Base-by-base conservation (phyloP, 805 yeast genomes). In the Pichia ethanolica region DNA sequence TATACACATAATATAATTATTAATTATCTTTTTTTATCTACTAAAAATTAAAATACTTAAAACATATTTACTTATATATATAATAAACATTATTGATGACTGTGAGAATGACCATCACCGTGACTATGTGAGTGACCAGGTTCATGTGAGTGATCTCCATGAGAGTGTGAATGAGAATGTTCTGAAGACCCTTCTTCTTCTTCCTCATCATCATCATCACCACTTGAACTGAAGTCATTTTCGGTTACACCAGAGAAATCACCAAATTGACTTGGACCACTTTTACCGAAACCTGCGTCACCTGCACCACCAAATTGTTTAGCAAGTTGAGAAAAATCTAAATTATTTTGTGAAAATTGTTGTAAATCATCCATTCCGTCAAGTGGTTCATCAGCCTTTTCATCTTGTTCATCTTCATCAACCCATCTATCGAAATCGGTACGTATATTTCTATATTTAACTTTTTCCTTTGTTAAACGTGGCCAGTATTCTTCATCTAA, bases 361-460 rank as follows among this genome's bases (percentile, higher is more conserved):
- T 33, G 34, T 33, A 47, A 25, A 37, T 34, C 49, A 25, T 46
- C 56, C 45, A 53, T 44, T 14, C 54, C 57, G 14, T 66, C 71
- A 34, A 62, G 7, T 26, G 34, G 67, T 13, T 46, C 50, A 7
- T 69, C 75, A 39, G 74, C 83, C 10, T 72, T 74, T 46, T 82
- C 90, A 39, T 88, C 89, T 70, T 91, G 99, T 70, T 91, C 99
- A 64, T 91, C 99, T 72, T 91, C 98, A 64, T 91, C 99, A 39
- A 87, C 96, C 99, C 99, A 91, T 68, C 83, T 87, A 72, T 90
- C 96, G 64, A 91, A 91, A 64, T 91, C 98, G 12, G 99, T 91
- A 74, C 87, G 86, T 65, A 91, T 79, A 69, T 78, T 87, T 56
- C 82, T 88, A 53, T 76, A 78, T 65, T 83, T 89, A 62, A 78